Percentiles rank a stretch among this genome's conserved stretches.
Evolutionary conservation across 768 basidiomycete genomes (phyloP).

Genomic region (Suillus alpinus): DNA sequence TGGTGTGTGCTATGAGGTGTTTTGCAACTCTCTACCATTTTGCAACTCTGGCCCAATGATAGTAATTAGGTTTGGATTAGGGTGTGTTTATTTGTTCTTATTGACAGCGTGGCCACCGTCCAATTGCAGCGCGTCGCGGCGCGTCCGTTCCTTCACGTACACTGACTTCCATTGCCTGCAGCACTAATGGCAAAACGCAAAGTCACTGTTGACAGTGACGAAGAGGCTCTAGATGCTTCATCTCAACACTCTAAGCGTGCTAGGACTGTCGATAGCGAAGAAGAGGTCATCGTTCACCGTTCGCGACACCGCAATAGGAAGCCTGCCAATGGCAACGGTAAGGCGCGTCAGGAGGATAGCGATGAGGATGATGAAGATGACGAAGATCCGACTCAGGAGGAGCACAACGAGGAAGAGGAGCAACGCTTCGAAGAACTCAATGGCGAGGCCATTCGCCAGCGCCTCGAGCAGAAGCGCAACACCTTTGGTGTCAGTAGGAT

Average conservation of each 20-base stretch:
- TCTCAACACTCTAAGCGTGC: constrained; percentile 44
- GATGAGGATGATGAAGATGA: constrained; percentile 32
- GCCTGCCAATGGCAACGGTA: constrained; percentile 32
- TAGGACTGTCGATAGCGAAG: constrained; percentile 40
- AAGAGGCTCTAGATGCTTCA: constrained; percentile 26
- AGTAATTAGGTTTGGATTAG: not conserved
- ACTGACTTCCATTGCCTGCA: constrained; percentile 4
- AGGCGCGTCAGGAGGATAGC: constrained; percentile 24
- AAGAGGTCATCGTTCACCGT: constrained; percentile 20
- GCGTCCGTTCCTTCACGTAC: constrained; percentile 8
- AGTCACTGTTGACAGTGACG: constrained; percentile 42
- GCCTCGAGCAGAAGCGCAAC: constrained; percentile 43
- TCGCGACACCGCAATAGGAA: constrained; percentile 24
- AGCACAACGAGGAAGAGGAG: constrained; percentile 53
- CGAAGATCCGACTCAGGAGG: constrained; percentile 34
- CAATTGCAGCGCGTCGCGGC: constrained; percentile 29
- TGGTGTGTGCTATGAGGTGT: too few relatives aligned
- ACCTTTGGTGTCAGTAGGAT: constrained; percentile 43
- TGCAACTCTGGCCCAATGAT: too few relatives aligned
- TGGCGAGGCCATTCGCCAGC: constrained; percentile 52
- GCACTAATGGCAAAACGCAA: constrained; percentile 55
- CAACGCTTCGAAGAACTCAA: constrained; percentile 63
- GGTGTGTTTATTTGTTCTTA: constrained; percentile 20
- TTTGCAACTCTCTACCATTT: too few relatives aligned
- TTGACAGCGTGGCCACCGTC: constrained; percentile 7